Conservation (phyloP, 2,329 filamentous ascomycete genomes). For the Cercospora sp. region DNA sequence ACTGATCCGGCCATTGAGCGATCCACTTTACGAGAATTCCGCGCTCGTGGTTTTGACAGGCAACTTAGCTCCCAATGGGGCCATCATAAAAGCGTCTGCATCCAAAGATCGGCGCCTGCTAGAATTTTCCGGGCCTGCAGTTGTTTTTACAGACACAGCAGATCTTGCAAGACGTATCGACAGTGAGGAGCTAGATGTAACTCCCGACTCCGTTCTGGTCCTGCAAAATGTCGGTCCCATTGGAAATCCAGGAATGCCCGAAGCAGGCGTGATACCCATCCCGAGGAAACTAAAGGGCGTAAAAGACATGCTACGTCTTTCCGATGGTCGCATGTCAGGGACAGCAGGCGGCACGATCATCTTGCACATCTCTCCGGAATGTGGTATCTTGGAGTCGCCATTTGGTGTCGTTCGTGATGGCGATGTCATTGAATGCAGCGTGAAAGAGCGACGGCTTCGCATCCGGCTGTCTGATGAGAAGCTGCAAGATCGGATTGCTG, state of each 20-base stretch:
- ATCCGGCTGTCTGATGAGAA: slow-evolving; percentile 48
- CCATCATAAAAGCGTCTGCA: slow-evolving; percentile 54
- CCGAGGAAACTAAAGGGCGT: slow-evolving; percentile 54
- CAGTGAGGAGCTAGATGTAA: slow-evolving; percentile 47
- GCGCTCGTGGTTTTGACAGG: slow-evolving; percentile 51
- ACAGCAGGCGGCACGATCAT: slow-evolving; percentile 58
- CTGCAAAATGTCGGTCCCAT: slow-evolving; percentile 54
- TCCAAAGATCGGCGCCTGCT: slow-evolving; percentile 51
- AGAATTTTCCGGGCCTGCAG: slow-evolving; percentile 47
- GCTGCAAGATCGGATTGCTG: slow-evolving; percentile 42
- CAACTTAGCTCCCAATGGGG: slow-evolving; percentile 53
- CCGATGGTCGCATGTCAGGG: slow-evolving; percentile 58
- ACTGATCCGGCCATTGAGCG: slow-evolving; percentile 48
- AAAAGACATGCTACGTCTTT: slow-evolving; percentile 55
- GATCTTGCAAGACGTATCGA: slow-evolving; percentile 52
- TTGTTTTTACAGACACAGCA: slow-evolving; percentile 52
- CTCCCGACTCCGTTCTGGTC: slow-evolving; percentile 49
- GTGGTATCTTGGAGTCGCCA: slow-evolving; percentile 49
- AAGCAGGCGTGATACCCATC: slow-evolving; percentile 54
- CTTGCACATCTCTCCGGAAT: slow-evolving; percentile 56
- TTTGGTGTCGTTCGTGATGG: slow-evolving; percentile 53
- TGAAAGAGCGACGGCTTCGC: slow-evolving; percentile 46
- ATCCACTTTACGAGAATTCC: slow-evolving; percentile 49
- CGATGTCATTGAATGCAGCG: slow-evolving; percentile 51
- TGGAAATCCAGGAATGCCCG: slow-evolving; percentile 56